Percentiles rank a stretch among this genome's conserved stretches.
Conservation (phyloP, 2,329 filamentous ascomycete species). For the Niveomyces coronatus region DNA sequence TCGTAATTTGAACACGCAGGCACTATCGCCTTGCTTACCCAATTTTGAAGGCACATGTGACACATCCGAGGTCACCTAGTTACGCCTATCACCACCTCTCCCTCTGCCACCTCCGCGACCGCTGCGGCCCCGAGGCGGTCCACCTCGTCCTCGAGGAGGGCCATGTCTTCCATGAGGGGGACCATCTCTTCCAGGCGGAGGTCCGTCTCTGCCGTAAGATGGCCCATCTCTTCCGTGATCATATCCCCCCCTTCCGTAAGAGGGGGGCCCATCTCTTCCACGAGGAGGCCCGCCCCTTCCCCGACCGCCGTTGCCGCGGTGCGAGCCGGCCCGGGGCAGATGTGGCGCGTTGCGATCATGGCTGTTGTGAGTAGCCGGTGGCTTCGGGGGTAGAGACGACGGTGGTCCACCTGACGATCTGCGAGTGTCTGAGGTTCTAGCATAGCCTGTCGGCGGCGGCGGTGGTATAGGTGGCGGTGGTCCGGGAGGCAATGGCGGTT, state of each 20-base stretch:
- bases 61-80: too few relatives aligned
- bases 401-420: slow-evolving; percentile 10
- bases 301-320: not conserved
- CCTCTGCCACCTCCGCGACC: slow-evolving; percentile 17
- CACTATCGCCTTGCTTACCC: not conserved
- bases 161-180: too few relatives aligned
- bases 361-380: slow-evolving; percentile 12
- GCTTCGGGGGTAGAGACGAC: slow-evolving; percentile 9
- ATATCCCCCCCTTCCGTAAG: too few relatives aligned
- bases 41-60: too few relatives aligned
- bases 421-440: slow-evolving; percentile 5
- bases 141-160: not conserved
- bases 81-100: slow-evolving; percentile 17
- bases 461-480: slow-evolving; percentile 23
- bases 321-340: not conserved
- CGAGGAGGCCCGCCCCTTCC: slow-evolving; percentile 3
- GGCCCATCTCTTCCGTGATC: not conserved
- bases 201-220: too few relatives aligned
- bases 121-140: slow-evolving; percentile 14
- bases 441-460: slow-evolving; percentile 14
- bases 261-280: too few relatives aligned
- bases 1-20: not conserved
- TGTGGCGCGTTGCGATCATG: slow-evolving; percentile 21
- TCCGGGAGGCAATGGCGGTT: slow-evolving; percentile 29
- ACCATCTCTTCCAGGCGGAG: too few relatives aligned